Evolutionary conservation across 108 stramenopile species (phyloP).

Genomic region (Skeletonema tropicum): DNA sequence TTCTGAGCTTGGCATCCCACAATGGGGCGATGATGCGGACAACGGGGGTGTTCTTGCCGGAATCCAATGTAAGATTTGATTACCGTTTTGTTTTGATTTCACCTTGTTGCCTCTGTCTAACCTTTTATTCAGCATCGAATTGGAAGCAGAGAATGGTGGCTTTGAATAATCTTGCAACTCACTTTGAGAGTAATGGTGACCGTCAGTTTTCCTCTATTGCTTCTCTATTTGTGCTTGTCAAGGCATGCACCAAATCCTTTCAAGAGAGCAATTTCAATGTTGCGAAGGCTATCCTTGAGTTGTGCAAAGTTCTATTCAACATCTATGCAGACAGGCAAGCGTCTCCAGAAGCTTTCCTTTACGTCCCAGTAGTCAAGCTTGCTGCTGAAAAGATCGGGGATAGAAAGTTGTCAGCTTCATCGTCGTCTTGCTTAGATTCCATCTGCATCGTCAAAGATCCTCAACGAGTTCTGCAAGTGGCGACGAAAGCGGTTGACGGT

Average conservation of each 20-base stretch:
- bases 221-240: slow-evolving; percentile 64
- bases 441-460: slow-evolving; percentile 69
- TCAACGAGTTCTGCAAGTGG: slow-evolving; percentile 34
- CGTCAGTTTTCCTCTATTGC: slow-evolving; percentile 32
- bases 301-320: slow-evolving; percentile 62
- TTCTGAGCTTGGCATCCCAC: slow-evolving; percentile 55
- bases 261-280: slow-evolving; percentile 88
- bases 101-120: background rate
- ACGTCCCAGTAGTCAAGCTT: slow-evolving; percentile 48
- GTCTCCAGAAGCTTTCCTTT: slow-evolving; percentile 51
- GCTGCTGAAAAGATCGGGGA: slow-evolving; percentile 81
- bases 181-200: slow-evolving; percentile 38
- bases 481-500: slow-evolving; percentile 37
- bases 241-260: slow-evolving; percentile 71
- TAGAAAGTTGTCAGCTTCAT: slow-evolving; percentile 65
- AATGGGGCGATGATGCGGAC: slow-evolving; percentile 71
- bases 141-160: slow-evolving; percentile 71
- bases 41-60: slow-evolving; percentile 74
- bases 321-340: slow-evolving; percentile 29
- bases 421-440: slow-evolving; percentile 51
- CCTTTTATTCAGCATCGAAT: slow-evolving; percentile 53
- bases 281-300: slow-evolving; percentile 60
- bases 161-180: slow-evolving; percentile 59
- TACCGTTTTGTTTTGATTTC: background rate
- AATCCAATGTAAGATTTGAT: slow-evolving; percentile 61